Percentiles rank a stretch among this genome's conserved stretches.
These are phyloP conservation scores for Boletus mariae DNA, from an alignment of 1,284 basidiomycete species.

Conservation along the genomic window DNA sequence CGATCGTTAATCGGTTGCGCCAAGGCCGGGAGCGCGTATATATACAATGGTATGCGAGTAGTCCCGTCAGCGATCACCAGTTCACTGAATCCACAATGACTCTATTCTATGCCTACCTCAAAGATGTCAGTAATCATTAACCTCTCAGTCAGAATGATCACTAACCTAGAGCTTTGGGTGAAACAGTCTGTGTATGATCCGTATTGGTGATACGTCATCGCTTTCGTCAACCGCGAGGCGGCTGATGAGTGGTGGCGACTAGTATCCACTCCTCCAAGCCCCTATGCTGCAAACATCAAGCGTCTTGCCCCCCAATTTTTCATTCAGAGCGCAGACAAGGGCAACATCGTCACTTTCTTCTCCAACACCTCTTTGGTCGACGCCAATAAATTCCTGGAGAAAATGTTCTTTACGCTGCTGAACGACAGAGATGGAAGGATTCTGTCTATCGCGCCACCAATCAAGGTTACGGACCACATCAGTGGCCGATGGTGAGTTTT, in stretches of 20 bases:
- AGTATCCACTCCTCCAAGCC: neutral
- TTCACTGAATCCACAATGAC: neutral
- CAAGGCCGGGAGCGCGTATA: neutral
- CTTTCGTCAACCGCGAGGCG: slow-evolving; percentile 1
- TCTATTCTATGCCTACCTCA: neutral
- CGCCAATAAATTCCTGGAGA: neutral
- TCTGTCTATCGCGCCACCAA: neutral
- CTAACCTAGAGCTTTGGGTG: neutral
- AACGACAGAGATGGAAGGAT: neutral
- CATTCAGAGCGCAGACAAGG: neutral
- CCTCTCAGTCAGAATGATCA: neutral
- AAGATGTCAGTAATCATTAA: neutral
- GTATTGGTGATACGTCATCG: neutral
- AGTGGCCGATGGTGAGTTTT: slow-evolving; percentile 5
- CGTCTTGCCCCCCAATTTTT: neutral
- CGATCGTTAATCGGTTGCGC: neutral
- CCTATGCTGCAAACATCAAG: neutral
- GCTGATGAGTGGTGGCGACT: neutral
- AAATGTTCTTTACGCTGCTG: slow-evolving; percentile 4
- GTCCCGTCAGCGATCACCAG: neutral
- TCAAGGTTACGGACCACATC: slow-evolving; percentile 2
- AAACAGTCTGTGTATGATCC: neutral
- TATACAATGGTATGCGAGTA: neutral
- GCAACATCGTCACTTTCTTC: neutral
- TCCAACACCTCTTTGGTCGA: neutral